These are phyloP conservation scores for Heritiera littoralis DNA, from an alignment of 345 rosid species.

Conservation along the genomic window DNA sequence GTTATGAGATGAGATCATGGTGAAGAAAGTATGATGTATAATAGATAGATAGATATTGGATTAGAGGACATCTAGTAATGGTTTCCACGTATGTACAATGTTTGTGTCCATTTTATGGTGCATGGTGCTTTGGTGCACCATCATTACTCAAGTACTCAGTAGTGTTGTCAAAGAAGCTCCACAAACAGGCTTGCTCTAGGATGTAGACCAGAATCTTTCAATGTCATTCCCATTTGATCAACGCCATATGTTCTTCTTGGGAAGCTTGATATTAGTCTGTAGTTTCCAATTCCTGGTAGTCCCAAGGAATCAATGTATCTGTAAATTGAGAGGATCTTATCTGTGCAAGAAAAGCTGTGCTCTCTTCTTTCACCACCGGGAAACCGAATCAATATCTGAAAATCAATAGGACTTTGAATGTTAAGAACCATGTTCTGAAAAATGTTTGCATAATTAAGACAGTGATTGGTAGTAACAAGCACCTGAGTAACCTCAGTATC, in stretches of 20 bases:
- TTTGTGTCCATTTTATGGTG: not conserved
- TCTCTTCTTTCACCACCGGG: slow-evolving; percentile 64
- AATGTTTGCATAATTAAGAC: not conserved
- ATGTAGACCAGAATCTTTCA: slow-evolving; percentile 57
- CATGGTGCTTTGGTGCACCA: not conserved
- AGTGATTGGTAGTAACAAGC: not conserved
- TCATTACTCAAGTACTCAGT: not conserved
- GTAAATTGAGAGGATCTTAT: slow-evolving; percentile 46
- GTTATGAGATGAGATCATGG: not conserved
- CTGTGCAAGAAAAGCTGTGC: slow-evolving; percentile 46
- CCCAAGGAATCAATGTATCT: slow-evolving; percentile 54
- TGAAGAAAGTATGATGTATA: not conserved
- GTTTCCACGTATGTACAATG: not conserved
- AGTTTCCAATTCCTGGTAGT: slow-evolving; percentile 38
- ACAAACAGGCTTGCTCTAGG: slow-evolving; percentile 63
- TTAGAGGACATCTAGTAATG: not conserved
- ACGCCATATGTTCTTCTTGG: slow-evolving; percentile 49
- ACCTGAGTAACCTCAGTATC: slow-evolving; percentile 51
- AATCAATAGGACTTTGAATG: not conserved
- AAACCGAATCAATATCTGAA: slow-evolving; percentile 60
- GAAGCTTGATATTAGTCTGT: slow-evolving; percentile 54
- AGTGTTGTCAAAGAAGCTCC: slow-evolving; percentile 37
- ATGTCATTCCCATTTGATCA: slow-evolving; percentile 52
- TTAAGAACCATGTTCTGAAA: not conserved
- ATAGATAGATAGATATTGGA: not conserved